Evolutionary conservation across 2,329 filamentous ascomycete genomes (phyloP), one percentile per base, ranked within the genome.

Genomic region (Aspergillus sp.): DNA sequence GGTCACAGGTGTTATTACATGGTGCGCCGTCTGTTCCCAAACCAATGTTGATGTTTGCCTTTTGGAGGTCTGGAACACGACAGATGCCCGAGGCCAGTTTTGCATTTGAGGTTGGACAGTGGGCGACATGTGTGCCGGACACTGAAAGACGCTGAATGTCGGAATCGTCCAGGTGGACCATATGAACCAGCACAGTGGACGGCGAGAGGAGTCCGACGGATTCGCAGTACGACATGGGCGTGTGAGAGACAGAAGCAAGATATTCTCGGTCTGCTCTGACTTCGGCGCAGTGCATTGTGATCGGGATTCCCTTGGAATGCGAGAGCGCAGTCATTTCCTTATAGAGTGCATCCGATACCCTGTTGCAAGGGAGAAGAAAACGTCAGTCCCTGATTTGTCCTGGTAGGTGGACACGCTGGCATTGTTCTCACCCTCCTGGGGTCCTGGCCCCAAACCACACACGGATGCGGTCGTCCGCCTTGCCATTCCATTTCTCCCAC

Each of bases 21-120:
- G 75, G 75, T 0, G 74, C 75, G 0, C 75, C 75, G 53, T 79
- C 75, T 0, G 75, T 78, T 0, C 75, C 76, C 0, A 78, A 59
- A 0, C 63, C 62, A 5, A 78, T 68, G 48, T 75, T 77, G 4
- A 78, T 68, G 0, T 65, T 65, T 0, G 61, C 64, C 0, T 56
- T 49, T 26, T 74, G 58, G 56, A 78, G 61, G 28, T 72, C 67
- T 0, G 73, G 73, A 0, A 78, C 65, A 4, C 66, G 63, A 27
- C 71, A 72, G 45, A 77, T 70, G 0, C 75, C 76, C 1, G 73
- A 76, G 0, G 71, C 74, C 9, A 79, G 68, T 56, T 78, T 78
- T 29, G 68, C 66, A 51, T 79, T 78, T 46, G 70, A 74, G 2
- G 70, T 74, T 0, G 75, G 73, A 49, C 73, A 75, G 56, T 79